phyloP scores from a whole-genome alignment of 1,284 basidiomycete species.

The Marasmius oreades region DNA sequence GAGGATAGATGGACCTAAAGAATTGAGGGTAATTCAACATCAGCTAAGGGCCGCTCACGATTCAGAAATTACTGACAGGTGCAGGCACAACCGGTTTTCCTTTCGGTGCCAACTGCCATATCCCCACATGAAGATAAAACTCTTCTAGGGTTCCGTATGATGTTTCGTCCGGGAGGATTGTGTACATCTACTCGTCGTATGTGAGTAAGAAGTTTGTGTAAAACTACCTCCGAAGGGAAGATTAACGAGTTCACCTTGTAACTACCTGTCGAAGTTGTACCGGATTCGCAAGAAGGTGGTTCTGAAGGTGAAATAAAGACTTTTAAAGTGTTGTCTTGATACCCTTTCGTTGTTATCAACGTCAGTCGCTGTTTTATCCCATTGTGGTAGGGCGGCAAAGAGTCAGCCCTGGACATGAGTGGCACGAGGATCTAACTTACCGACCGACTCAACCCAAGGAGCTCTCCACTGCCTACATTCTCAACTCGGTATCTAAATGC shows the following conservation, averaged over 20 bases:
- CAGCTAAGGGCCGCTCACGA: neutral
- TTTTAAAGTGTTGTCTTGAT: neutral
- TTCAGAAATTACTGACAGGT: neutral
- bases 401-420: no score
- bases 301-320: neutral
- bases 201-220: neutral
- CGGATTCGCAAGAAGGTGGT: neutral
- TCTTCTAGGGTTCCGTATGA: neutral
- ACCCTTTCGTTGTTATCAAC: neutral
- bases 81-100: slow-evolving; percentile 1
- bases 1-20: neutral
- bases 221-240: neutral
- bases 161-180: neutral
- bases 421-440: neutral
- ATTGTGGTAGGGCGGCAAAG: no score
- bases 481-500: neutral
- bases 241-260: no score
- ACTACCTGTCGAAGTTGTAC: neutral
- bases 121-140: neutral
- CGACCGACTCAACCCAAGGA: neutral
- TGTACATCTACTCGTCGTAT: neutral
- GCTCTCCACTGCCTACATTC: neutral
- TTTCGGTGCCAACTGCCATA: neutral
- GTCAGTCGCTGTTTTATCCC: no score
- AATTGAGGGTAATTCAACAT: neutral